Base-by-base conservation (phyloP, 352 stramenopile species). In the Pythium scleroteichum region DNA sequence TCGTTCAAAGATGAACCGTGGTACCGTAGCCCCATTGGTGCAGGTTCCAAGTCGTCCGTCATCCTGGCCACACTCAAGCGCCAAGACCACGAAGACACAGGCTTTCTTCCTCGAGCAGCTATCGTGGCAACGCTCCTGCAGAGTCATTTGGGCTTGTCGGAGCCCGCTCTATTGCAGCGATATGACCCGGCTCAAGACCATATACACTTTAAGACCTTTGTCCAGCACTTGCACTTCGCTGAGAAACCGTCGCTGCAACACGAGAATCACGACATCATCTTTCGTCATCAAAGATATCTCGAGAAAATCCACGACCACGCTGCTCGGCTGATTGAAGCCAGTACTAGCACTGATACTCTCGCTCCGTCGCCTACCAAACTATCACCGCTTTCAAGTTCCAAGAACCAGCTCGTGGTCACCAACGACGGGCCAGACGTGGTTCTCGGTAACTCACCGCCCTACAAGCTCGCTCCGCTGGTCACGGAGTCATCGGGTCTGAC, bases 1-100 rank as follows among this genome's bases (percentile, higher is more conserved):
- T 75, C 75, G 23, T 89, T 82, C 68, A 89, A 87, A 55, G 62
- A 82, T 45, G 75, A 87, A 16, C 44, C 69, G 5, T 89, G 77
- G 77, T 86, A 85, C 49, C 64, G 48, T 4, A 88, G 76, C 48
- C 73, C 73, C 4, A 66, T 85, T 19, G 76, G 73, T 2, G 53
- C 51, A 20, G 79, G 79, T 10, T 89, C 76, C 29, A 79, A 68
- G 38, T 64, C 67, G 6, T 76, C 79, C 1, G 77, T 87, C 5
- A 17, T 89, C 46, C 63, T 82, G 2, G 57, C 71, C 4, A 67
- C 75, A 26, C 49, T 87, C 24, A 79, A 76, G 52, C 62, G 71
- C 24, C 67, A 69, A 4, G 76, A 89, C 62, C 47, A 58, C 23
- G 46, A 24, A 20, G 71, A 65, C 50, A 72, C 64, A 4, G 76